A percentile compares a stretch with the other conserved stretches of the same genome.
phyloP scores from a whole-genome alignment of 768 basidiomycete genomes.

The Lactarius evosmus region DNA sequence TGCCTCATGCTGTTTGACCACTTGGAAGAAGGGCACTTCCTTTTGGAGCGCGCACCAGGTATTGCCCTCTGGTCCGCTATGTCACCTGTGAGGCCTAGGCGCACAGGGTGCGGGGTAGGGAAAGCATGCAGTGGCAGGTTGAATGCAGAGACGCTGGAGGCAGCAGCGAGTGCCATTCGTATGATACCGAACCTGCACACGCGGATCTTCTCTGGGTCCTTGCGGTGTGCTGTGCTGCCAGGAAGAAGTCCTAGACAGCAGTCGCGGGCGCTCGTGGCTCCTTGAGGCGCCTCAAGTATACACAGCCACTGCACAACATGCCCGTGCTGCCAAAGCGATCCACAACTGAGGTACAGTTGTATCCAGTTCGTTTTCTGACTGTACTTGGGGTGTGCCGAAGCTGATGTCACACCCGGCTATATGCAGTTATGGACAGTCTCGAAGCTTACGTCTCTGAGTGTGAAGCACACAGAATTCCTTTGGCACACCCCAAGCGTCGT shows the following conservation, averaged over 20 bases:
- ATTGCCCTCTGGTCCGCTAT: not conserved
- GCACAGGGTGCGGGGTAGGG: not conserved
- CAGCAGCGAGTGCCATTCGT: conserved; percentile 10
- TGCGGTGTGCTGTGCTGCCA: not conserved
- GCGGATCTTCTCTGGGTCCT: conserved; percentile 2
- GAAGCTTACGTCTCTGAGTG: conserved; percentile 9
- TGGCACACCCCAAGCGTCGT: conserved; percentile 7
- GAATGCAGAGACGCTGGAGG: not conserved
- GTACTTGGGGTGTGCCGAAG: not conserved
- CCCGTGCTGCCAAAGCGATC: not conserved
- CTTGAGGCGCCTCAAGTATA: not conserved
- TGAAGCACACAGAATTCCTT: conserved; percentile 9
- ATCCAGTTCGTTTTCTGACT: conserved; percentile 5
- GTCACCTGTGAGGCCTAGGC: not conserved
- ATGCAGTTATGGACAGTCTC: conserved; percentile 10
- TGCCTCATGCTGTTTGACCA: conserved; percentile 14
- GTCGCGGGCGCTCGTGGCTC: not conserved
- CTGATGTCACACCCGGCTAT: not conserved
- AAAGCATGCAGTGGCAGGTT: not conserved
- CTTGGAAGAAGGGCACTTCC: not conserved
- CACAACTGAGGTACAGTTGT: not conserved
- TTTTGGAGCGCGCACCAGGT: conserved; percentile 2
- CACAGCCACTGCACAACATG: not conserved
- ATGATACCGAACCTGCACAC: conserved; percentile 8
- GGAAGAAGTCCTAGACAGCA: not conserved